These are phyloP conservation scores for Taiwanofungus camphoratus DNA, from an alignment of 1,284 basidiomycete species.

Conservation along the genomic window DNA sequence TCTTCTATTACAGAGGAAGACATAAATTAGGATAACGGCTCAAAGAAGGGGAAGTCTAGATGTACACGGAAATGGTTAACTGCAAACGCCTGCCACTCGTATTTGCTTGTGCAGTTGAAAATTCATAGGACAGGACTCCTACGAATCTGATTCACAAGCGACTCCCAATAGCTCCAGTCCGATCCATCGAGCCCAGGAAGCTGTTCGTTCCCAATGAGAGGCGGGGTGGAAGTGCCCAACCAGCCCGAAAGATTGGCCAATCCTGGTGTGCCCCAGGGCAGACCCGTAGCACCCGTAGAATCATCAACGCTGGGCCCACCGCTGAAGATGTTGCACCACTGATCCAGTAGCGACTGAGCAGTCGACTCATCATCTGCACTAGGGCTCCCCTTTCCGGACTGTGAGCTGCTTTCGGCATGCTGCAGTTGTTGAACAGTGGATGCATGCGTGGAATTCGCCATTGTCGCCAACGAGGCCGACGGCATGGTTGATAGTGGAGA, in stretches of 20 bases:
- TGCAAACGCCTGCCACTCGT: too few relatives aligned
- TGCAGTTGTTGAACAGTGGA: slow-evolving; percentile 59
- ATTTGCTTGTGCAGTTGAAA: too few relatives aligned
- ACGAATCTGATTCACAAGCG: slow-evolving; percentile 70
- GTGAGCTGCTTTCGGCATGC: slow-evolving; percentile 29
- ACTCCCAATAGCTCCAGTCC: slow-evolving; percentile 81
- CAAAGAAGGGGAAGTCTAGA: too few relatives aligned
- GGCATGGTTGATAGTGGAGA: slow-evolving; percentile 1
- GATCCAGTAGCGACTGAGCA: slow-evolving; percentile 71
- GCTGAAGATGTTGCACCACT: slow-evolving; percentile 75
- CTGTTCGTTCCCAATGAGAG: slow-evolving; percentile 17
- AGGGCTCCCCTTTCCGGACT: slow-evolving; percentile 45
- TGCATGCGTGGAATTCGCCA: slow-evolving; percentile 36
- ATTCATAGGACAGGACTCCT: slow-evolving; percentile 35
- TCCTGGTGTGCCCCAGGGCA: slow-evolving; percentile 60
- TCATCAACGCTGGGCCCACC: slow-evolving; percentile 54
- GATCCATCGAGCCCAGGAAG: slow-evolving; percentile 52
- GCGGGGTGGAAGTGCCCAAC: slow-evolving; percentile 34
- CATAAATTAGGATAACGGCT: too few relatives aligned
- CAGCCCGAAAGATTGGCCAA: slow-evolving; percentile 55
- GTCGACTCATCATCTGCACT: slow-evolving; percentile 67
- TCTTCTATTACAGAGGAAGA: too few relatives aligned
- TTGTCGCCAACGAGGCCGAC: slow-evolving; percentile 21
- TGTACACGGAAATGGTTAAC: too few relatives aligned
- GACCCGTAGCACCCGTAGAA: slow-evolving; percentile 38